Evolutionary conservation across 2,329 filamentous ascomycete species (phyloP), one percentile per base, ranked within the genome.

Genomic region (Ophiostoma quercus): DNA sequence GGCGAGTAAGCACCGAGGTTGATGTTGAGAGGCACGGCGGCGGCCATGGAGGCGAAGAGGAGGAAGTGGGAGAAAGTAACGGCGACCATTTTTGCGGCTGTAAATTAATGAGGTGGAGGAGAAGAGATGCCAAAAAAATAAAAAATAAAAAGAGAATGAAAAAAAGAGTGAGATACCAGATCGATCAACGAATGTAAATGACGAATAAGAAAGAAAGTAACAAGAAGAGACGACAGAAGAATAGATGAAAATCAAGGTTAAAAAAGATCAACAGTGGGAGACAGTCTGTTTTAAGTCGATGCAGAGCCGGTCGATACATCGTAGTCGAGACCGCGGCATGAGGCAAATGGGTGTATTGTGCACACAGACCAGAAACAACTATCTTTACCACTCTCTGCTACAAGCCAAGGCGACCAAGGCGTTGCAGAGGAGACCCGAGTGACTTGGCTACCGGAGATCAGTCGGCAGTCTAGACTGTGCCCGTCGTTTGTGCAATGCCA

Each of bases 1-100:
- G 80, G 79, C 6, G 80, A 81, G 74, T 81, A 81, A 34, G 79
- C 80, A 62, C 80, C 79, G 66, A 81, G 78, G 76, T 81, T 81
- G 74, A 81, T 81, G 63, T 73, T 73, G 62, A 73, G 72, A 1
- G 71, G 72, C 19, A 73, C 65, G 2, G 72, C 67, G 34, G 57
- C 19, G 37, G 67, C 60, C 51, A 65, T 41, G 7, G 67, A 32
- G 9, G 68, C 39, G 32, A 68, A 14, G 65, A 70, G 32, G 9
- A 66, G 37, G 8, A 66, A 16, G 25, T 16, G 60, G 3, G 41
- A 12, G 4, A 29, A 2, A 14, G 39, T 41, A 6, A 25, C 4
- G 14, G 37, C 11, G 54, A 32, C 29, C 47, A 39, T 60, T 7
- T 32, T 57, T 34, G 43, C 25, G 41, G 19, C 7, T 51, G 22